Conservation (phyloP, 176 grass and related monocot species). For the Stipa capillata region DNA sequence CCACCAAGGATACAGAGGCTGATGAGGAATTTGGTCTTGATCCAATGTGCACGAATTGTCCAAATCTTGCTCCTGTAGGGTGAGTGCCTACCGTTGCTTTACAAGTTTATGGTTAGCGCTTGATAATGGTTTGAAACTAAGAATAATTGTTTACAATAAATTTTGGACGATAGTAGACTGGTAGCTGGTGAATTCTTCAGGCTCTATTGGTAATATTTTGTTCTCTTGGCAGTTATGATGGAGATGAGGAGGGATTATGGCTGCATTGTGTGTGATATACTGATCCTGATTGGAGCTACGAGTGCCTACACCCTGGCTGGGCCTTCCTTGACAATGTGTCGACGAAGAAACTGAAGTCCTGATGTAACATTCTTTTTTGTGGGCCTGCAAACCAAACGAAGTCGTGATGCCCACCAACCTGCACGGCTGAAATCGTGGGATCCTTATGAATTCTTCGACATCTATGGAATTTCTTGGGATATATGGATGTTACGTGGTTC, state of each 20-base stretch:
- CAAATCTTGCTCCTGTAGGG: slow-evolving; percentile 80
- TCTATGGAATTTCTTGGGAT: no score
- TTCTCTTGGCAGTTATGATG: slow-evolving; percentile 57
- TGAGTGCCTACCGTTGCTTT: slow-evolving; percentile 20
- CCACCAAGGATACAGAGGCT: no score
- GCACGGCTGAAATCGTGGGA: no score
- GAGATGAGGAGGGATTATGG: slow-evolving; percentile 75
- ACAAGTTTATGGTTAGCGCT: no score
- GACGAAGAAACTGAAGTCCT: slow-evolving; percentile 31
- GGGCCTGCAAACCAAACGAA: no score
- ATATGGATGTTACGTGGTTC: no score
- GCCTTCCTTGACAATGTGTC: slow-evolving; percentile 23
- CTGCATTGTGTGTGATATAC: slow-evolving; percentile 76
- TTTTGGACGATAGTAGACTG: not conserved
- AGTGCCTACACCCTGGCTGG: slow-evolving; percentile 90
- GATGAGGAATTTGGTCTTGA: slow-evolving; percentile 44
- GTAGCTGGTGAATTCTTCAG: not conserved
- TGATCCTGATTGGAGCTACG: slow-evolving; percentile 82
- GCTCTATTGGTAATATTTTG: not conserved
- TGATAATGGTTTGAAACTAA: not conserved
- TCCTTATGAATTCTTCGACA: no score
- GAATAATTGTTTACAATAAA: not conserved
- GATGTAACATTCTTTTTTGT: slow-evolving; percentile 11
- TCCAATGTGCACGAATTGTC: slow-evolving; percentile 87
- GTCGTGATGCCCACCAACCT: no score